Conservation (phyloP, 2,329 filamentous ascomycete species). For the Penicillium sp. region DNA sequence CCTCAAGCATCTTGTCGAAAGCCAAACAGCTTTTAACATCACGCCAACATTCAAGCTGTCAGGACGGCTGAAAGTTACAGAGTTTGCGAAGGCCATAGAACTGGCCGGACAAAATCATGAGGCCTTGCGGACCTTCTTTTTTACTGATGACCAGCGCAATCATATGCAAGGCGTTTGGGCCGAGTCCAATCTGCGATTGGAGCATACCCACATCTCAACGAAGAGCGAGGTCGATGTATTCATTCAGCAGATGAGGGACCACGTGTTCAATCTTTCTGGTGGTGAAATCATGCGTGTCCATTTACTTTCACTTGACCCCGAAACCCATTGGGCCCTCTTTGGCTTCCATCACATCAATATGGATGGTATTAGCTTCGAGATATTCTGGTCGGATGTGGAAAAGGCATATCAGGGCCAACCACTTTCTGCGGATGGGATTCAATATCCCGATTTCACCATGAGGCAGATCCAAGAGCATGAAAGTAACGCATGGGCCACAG, state of each 20-base stretch:
- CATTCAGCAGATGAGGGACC: constrained; percentile 22
- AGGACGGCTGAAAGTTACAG: constrained; percentile 34
- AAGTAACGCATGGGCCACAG: constrained; percentile 27
- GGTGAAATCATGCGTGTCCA: constrained; percentile 32
- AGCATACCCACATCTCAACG: constrained; percentile 17
- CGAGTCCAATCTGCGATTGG: constrained; percentile 30
- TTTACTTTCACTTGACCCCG: constrained; percentile 15
- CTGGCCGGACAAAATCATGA: constrained; percentile 34
- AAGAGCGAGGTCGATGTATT: constrained; percentile 23
- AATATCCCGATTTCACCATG: constrained; percentile 41
- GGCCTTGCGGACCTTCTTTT: constrained; percentile 36
- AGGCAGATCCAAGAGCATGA: constrained; percentile 33
- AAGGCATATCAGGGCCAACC: constrained; percentile 41
- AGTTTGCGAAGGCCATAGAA: constrained; percentile 38
- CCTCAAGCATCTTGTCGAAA: constrained; percentile 25
- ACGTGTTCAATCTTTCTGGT: constrained; percentile 43
- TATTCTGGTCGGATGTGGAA: constrained; percentile 51
- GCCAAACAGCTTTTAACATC: constrained; percentile 46
- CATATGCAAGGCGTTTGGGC: constrained; percentile 26
- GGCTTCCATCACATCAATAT: constrained; percentile 54
- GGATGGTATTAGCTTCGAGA: constrained; percentile 50
- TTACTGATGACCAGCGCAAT: constrained; percentile 15
- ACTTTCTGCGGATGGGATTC: constrained; percentile 23
- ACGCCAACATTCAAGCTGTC: constrained; percentile 33
- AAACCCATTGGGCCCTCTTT: constrained; percentile 46